Evolutionary conservation across 805 yeast genomes (phyloP), one percentile per base, ranked within the genome.

Genomic region (Starmerella asiatica): DNA sequence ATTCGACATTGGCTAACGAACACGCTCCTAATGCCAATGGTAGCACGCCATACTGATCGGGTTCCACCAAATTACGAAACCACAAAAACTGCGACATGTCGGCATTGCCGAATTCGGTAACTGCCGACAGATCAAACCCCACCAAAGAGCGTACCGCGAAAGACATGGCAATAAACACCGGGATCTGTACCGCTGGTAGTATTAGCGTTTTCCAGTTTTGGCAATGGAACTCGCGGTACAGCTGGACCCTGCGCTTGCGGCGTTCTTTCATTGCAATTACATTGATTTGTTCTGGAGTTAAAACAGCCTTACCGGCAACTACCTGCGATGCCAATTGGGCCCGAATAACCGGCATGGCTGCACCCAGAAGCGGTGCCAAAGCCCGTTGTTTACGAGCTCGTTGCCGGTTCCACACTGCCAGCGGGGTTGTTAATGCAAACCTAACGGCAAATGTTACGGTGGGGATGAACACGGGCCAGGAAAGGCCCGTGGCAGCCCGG

Each of bases 391-490:
- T 76, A 41, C 73, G 77, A 8, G 78, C 59, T 29, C 93, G 60
- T 38, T 64, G 65, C 39, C 97, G 63, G 54, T 84, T 93, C 46
- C 70, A 49, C 2, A 85, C 64, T 0, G 93, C 83, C 17, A 86
- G 59, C 4, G 96, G 96, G 6, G 84, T 55, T 0, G 95, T 86
- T 56, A 80, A 64, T 2, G 65, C 46, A 0, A 79, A 55, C 48
- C 96, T 67, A 17, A 86, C 56, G 0, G 73, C 61, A 19, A 85
- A 55, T 0, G 95, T 82, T 0, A 80, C 61, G 4, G 74, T 26
- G 0, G 96, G 96, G 8, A 86, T 78, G 29, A 84, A 60, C 0
- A 72, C 71, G 67, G 82, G 74, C 95, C 96, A 86, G 3, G 93
- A 84, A 2, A 86, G 51, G 0, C 80, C 79, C 5, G 59, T 42